Base-by-base conservation (phyloP, 495 filamentous ascomycete genomes). In the Aspergillus bertholletiae region DNA sequence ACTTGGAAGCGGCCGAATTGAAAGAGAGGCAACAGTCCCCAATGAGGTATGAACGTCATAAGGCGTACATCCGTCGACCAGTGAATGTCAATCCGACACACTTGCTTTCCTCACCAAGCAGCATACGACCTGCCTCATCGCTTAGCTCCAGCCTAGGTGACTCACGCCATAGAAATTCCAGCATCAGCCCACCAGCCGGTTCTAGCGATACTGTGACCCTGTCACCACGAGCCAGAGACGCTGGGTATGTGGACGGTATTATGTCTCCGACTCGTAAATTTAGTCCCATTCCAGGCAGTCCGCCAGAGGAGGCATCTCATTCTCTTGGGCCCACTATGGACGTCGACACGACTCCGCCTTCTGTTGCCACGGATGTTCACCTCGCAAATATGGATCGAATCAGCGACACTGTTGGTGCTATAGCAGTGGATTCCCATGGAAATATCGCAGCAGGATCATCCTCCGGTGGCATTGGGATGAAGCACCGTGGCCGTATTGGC, bases 381-480 rank as follows among this genome's bases (percentile, higher is more conserved):
- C 45, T 23, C 7, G 57, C 20, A 21, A 15, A 41, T 24, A 50
- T 53, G 20, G 84, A 87, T 60, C 46, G 58, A 15, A 85, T 98
- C 53, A 95, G 87, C 4, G 94, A 98, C 71, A 98, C 94, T 3
- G 89, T 98, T 32, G 94, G 94, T 8, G 95, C 90, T 18, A 94
- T 98, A 59, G 95, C 92, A 39, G 82, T 98, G 54, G 94, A 98
- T 61, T 74, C 75, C 21, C 83, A 77, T 35, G 94, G 94, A 18
- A 86, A 88, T 45, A 96, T 98, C 64, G 95, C 94, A 5, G 94
- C 93, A 8, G 94, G 89, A n/a, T 96, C 95, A 3, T 97, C 94
- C 7, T 98, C 94, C 44, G 94, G 94, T n/a, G 94, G 94, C 7
- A 97, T 97, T 58, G 95, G 95, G 15, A 96, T 98, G 92, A 98